A percentile compares a stretch with the other conserved stretches of the same genome.
Conservation (phyloP, 164 flowering plant genomes). For the Kingdonia uniflora region DNA sequence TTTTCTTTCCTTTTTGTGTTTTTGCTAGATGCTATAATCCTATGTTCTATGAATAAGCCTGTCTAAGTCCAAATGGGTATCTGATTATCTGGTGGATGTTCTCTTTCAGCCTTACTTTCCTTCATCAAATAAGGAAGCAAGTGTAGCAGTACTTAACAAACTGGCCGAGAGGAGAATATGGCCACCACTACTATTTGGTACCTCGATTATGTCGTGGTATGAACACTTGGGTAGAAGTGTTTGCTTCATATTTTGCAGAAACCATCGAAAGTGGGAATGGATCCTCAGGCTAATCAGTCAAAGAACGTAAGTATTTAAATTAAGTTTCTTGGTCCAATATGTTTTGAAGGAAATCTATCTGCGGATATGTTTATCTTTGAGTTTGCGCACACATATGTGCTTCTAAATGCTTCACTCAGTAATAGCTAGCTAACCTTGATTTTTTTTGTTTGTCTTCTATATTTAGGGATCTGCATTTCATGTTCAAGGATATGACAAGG, state of each 20-base stretch:
- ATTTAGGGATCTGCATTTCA: constrained; percentile 39
- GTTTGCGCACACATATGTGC: background rate
- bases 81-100: background rate
- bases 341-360: background rate
- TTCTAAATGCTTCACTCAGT: background rate
- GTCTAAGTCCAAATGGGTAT: too few species aligned
- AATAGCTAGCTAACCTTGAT: background rate
- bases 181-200: constrained; percentile 61
- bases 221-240: constrained; percentile 76
- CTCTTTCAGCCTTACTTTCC: constrained; percentile 52
- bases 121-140: constrained; percentile 27
- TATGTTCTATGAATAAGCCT: too few species aligned
- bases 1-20: too few species aligned
- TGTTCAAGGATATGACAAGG: constrained; percentile 34
- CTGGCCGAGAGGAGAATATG: constrained; percentile 54
- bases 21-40: too few species aligned
- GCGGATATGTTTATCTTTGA: background rate
- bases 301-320: constrained; percentile 31
- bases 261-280: constrained; percentile 64
- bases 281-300: constrained; percentile 39
- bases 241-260: constrained; percentile 57
- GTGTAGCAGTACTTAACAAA: constrained; percentile 25
- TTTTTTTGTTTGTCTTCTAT: background rate
- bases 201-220: constrained; percentile 83
- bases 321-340: background rate